Conservation (phyloP, 768 basidiomycete genomes). For the Boletus insuetus region DNA sequence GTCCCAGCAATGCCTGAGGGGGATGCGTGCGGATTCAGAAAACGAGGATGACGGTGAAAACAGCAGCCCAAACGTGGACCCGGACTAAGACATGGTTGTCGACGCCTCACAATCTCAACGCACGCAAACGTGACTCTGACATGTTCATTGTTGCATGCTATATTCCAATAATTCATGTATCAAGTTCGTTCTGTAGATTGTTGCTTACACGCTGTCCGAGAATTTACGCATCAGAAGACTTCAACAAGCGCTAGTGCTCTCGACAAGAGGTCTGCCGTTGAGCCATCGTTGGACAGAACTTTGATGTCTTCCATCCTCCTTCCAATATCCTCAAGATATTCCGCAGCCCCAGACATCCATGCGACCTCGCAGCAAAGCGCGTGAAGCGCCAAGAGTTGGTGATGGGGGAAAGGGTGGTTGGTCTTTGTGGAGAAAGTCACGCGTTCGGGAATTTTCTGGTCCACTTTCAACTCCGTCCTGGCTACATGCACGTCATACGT, state of each 20-base stretch:
- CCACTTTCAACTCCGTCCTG: neutral
- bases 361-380: conserved; percentile 7
- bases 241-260: neutral
- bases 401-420: neutral
- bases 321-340: conserved; percentile 3
- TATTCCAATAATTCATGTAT: too few relatives aligned
- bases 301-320: neutral
- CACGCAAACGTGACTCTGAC: too few relatives aligned
- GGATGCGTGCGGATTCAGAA: too few relatives aligned
- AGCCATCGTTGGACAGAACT: neutral
- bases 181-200: too few relatives aligned
- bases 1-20: too few relatives aligned
- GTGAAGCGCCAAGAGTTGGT: neutral
- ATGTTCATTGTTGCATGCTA: too few relatives aligned
- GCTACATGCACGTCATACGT: neutral
- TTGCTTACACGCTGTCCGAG: too few relatives aligned
- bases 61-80: too few relatives aligned
- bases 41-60: too few relatives aligned
- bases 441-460: neutral
- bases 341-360: conserved; percentile 6
- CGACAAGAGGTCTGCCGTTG: neutral
- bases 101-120: too few relatives aligned
- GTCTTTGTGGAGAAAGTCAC: neutral
- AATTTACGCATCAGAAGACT: neutral
- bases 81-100: too few relatives aligned